phyloP scores from a whole-genome alignment of 805 yeast species.

The Ogataea glucozyma region DNA sequence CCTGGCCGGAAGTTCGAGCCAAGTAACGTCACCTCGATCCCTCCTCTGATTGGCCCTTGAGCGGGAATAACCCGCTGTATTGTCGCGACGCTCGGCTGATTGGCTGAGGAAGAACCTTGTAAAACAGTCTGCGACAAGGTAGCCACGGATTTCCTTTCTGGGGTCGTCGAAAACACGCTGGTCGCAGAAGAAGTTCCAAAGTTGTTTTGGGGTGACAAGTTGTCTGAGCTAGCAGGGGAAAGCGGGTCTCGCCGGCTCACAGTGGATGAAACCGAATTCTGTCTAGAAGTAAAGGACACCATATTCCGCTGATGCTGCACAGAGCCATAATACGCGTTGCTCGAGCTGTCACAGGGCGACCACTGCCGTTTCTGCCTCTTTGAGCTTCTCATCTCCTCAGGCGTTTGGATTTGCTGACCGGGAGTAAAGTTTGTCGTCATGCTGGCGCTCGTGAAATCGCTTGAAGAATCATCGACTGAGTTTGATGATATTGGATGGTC shows the following conservation, averaged over 20 bases:
- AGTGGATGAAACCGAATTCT: constrained; percentile 21
- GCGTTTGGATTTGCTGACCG: neutral
- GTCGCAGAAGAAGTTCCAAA: constrained; percentile 33
- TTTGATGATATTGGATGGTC: constrained; percentile 5
- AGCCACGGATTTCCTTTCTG: constrained; percentile 28
- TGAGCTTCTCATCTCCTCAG: constrained; percentile 15
- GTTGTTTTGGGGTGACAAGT: constrained; percentile 34
- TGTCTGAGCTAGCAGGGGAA: constrained; percentile 36
- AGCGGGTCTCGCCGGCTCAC: constrained; percentile 29
- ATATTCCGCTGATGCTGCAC: constrained; percentile 28
- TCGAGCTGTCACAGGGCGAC: constrained; percentile 30
- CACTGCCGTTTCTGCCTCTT: constrained; percentile 37
- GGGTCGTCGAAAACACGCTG: constrained; percentile 34
- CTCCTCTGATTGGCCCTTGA: constrained; percentile 95
- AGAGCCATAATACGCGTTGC: constrained; percentile 28
- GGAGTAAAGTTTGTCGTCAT: constrained; percentile 12
- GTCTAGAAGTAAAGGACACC: constrained; percentile 17
- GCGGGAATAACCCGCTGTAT: constrained; percentile 91
- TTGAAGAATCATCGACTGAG: constrained; percentile 38
- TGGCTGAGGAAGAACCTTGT: constrained; percentile 5
- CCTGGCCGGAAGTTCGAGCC: constrained; percentile 89
- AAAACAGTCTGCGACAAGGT: constrained; percentile 2
- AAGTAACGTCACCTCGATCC: constrained; percentile 87
- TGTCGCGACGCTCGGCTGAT: constrained; percentile 42
- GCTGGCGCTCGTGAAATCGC: constrained; percentile 30